Conservation (phyloP, 2,329 filamentous ascomycete genomes). For the Beauveria scarabaeidicola region DNA sequence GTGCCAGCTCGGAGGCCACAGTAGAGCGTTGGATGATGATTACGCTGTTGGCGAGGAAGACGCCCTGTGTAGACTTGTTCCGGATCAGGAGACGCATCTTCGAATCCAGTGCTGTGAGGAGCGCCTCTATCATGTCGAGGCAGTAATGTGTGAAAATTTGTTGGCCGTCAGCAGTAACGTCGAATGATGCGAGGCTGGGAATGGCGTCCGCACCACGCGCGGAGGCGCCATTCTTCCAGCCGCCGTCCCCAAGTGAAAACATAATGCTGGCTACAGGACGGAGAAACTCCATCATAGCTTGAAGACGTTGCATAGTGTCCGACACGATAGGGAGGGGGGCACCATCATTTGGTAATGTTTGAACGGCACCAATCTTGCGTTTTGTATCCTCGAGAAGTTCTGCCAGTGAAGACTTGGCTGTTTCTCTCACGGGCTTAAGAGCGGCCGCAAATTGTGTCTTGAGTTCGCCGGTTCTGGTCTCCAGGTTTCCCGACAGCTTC, state of each 20-base stretch:
- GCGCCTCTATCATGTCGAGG: slow-evolving; percentile 74
- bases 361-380: slow-evolving; percentile 56
- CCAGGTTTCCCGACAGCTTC: slow-evolving; percentile 67
- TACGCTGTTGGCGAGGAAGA: slow-evolving; percentile 86
- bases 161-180: slow-evolving; percentile 79
- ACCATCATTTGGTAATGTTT: slow-evolving; percentile 67
- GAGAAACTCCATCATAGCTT: slow-evolving; percentile 80
- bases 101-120: slow-evolving; percentile 66
- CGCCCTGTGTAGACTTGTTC: slow-evolving; percentile 69
- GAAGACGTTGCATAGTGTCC: slow-evolving; percentile 78
- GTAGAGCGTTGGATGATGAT: slow-evolving; percentile 79
- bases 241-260: slow-evolving; percentile 84
- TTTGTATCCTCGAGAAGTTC: slow-evolving; percentile 80
- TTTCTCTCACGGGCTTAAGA: slow-evolving; percentile 83
- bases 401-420: slow-evolving; percentile 75
- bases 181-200: slow-evolving; percentile 68
- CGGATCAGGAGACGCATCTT: slow-evolving; percentile 68
- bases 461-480: slow-evolving; percentile 74
- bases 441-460: slow-evolving; percentile 77
- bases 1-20: slow-evolving; percentile 66
- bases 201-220: slow-evolving; percentile 54
- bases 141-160: slow-evolving; percentile 87
- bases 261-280: slow-evolving; percentile 82
- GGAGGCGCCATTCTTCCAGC: slow-evolving; percentile 58
- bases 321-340: slow-evolving; percentile 68